Base-by-base conservation (phyloP, 208 protist genomes). In the Acanthamoeba royreba region DNA sequence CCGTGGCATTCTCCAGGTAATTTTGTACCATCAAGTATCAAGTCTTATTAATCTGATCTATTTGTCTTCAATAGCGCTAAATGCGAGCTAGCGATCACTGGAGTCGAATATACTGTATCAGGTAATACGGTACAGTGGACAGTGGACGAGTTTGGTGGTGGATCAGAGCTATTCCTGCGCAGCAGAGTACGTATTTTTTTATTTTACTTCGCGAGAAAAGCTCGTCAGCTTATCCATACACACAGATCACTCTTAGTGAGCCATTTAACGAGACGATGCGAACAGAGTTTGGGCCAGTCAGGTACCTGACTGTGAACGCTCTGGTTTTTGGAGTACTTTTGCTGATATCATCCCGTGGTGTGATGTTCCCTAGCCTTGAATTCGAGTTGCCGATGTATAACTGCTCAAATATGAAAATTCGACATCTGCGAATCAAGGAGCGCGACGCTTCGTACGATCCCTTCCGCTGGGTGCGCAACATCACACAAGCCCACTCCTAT, bases 371-470 rank as follows among this genome's bases (percentile, higher is more conserved):
- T 40, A 94, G 95, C 15, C 95, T 99, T 95, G 95, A 96, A n/a
- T 99, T 98, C 96, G 98, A 99, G 94, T 97, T 99, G 33, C 98
- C 98, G 25, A 98, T 98, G 96, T 95, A 97, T 74, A 96, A 93
- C 92, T 72, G 97, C 52, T 96, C 95, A 13, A 96, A 95, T 33
- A 38, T 97, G 5, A 52, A 92, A 19, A 93, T 98, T 22, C 90
- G 95, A 43, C 96, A 96, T 38, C 96, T 98, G 53, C 91, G 93
- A 1, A 93, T 98, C 31, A 93, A 97, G n/a, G 98, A 98, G 91
- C 96, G 97, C n/a, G 95, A 96, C 46, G 95, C 94, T 38, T 90
- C 85, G 17, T 98, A 98, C 93, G 97, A 96, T 53, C 97, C 98
- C 0, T 83, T 90, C 33, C 96, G 97, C 25, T 98, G 97, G 98